Evolutionary conservation across 768 basidiomycete species (phyloP), one percentile per base, ranked within the genome.

Genomic region (Tulasnella sp.): DNA sequence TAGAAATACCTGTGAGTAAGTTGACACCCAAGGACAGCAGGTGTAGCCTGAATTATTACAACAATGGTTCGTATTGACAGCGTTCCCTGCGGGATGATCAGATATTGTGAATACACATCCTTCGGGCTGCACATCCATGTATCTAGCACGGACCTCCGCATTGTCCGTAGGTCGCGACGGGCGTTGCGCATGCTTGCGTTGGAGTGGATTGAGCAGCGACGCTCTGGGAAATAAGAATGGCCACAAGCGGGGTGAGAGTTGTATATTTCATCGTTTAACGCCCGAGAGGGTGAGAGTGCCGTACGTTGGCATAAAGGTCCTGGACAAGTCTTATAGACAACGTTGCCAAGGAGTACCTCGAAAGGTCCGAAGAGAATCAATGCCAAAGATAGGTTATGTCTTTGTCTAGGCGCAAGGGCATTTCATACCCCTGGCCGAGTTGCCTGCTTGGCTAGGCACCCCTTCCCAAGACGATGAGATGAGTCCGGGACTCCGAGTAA

Each of bases 1-100:
- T n/a, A n/a, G n/a, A n/a, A n/a, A 34, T 36, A 68, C 62, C 62
- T 68, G 62, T 68, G 62, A 68, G 62, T 68, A 68, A 27, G 62
- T 68, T 68, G 62, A 31, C 5, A 2, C 62, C 62, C 62, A 68
- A 27, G 62, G 62, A 16, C 62, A 68, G 31, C 62, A 68, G 14
- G 34, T 36, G 36, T 68, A 68, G 27, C 62, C 19, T 68, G 62
- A 18, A 16, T 68, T 68, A 6, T 68, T 68, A 34, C 62, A 68
- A 14, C 62, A 68, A 14, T 34, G 62, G 36, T 68, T 68, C 12
- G 62, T 68, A 68, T 68, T 68, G 14, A 68, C 62, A 14, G 62
- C 62, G 12, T 68, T 36, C 4, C 62, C 31, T 68, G 3, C 12
- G 16, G 62, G 10, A 68, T 27, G 1, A 9, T 68, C 27, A 68